These are phyloP conservation scores for Lodderomyces beijingensis DNA, from an alignment of 1,139 yeast species.

Conservation along the genomic window DNA sequence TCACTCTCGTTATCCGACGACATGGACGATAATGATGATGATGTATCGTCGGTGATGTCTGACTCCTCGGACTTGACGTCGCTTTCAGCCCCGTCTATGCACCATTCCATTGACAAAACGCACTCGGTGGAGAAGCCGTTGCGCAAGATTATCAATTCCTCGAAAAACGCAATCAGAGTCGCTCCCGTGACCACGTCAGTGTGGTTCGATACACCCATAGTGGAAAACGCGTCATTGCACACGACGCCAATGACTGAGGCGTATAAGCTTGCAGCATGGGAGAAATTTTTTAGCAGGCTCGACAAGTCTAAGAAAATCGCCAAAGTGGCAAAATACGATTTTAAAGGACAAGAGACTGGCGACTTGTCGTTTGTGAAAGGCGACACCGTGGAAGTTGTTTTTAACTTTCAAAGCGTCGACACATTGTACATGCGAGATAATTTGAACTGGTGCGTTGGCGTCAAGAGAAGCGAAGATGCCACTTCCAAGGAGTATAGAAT, in stretches of 20 bases:
- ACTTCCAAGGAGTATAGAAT: slow-evolving; percentile 17
- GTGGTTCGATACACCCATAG: neutral
- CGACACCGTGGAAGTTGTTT: slow-evolving; percentile 30
- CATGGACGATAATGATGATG: slow-evolving; percentile 13
- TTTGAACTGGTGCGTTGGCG: slow-evolving; percentile 36
- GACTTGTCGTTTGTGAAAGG: slow-evolving; percentile 38
- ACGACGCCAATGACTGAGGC: slow-evolving; percentile 1
- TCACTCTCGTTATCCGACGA: slow-evolving; percentile 16
- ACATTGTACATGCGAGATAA: slow-evolving; percentile 19
- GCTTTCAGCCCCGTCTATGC: slow-evolving; percentile 13
- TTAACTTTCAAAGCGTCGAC: slow-evolving; percentile 28
- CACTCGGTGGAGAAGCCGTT: slow-evolving; percentile 19
- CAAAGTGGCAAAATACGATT: slow-evolving; percentile 25
- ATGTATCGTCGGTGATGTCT: slow-evolving; percentile 15
- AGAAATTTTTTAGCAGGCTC: slow-evolving; percentile 4
- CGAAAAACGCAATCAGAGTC: slow-evolving; percentile 31
- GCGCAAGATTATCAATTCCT: slow-evolving; percentile 28
- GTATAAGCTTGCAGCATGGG: slow-evolving; percentile 2
- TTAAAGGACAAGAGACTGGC: slow-evolving; percentile 33
- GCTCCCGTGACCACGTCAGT: slow-evolving; percentile 23
- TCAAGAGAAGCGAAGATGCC: slow-evolving; percentile 9
- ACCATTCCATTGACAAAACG: slow-evolving; percentile 12
- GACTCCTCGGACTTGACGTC: slow-evolving; percentile 17
- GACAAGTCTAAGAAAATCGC: slow-evolving; percentile 11
- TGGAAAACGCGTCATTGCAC: neutral